Evolutionary conservation across 257 asterid species (phyloP).

Genomic region (Vinca minor): DNA sequence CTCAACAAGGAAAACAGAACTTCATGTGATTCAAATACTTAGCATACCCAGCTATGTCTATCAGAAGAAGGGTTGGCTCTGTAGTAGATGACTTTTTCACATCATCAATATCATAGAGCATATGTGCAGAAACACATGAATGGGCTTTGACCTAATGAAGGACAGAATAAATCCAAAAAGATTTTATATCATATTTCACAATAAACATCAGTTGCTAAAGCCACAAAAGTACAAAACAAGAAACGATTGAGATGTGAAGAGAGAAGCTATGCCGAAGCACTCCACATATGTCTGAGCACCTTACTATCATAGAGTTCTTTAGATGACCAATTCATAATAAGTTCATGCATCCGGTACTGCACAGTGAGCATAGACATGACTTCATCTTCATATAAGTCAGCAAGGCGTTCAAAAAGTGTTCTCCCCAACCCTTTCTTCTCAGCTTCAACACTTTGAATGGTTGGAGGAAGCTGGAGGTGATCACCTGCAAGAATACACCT

Average conservation of each 20-base stretch:
- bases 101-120: slow-evolving; percentile 61
- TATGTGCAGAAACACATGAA: slow-evolving; percentile 75
- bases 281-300: slow-evolving; percentile 38
- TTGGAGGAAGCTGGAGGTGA: slow-evolving; percentile 98
- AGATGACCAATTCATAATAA: slow-evolving; percentile 94
- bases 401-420: slow-evolving; percentile 93
- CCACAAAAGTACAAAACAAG: not conserved
- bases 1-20: slow-evolving; percentile 1
- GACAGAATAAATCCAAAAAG: slow-evolving; percentile 1
- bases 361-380: slow-evolving; percentile 90
- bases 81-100: slow-evolving; percentile 74
- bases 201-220: not conserved
- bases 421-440: slow-evolving; percentile 87
- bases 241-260: not conserved
- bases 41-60: slow-evolving; percentile 85
- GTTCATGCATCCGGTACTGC: slow-evolving; percentile 95
- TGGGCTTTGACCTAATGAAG: slow-evolving; percentile 79
- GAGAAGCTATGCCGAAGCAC: slow-evolving; percentile 5
- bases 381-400: slow-evolving; percentile 71
- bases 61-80: slow-evolving; percentile 75
- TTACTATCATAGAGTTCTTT: slow-evolving; percentile 74
- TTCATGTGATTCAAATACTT: not conserved
- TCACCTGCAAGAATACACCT: slow-evolving; percentile 93
- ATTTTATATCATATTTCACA: slow-evolving; percentile 1
- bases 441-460: slow-evolving; percentile 95